Percentiles rank a stretch among this genome's conserved stretches.
These are phyloP conservation scores for Soucietia sequanensis DNA, from an alignment of 805 yeast species.

Conservation along the genomic window DNA sequence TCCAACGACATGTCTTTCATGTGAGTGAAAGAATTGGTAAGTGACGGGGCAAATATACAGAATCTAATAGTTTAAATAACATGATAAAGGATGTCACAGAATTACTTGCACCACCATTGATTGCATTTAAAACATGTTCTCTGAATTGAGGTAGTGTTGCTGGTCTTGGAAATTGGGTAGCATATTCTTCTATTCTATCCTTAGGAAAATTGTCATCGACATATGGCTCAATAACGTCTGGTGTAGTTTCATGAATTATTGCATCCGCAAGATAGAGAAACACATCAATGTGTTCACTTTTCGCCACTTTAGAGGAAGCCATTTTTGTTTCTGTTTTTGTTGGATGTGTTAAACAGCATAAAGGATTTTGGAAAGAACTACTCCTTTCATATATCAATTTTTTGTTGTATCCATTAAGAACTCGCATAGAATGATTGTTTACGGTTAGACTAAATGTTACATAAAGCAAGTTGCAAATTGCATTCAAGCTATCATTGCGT, in stretches of 20 bases:
- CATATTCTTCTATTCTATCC: conserved; percentile 29
- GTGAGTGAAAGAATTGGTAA: conserved; percentile 33
- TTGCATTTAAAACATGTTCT: conserved; percentile 11
- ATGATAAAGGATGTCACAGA: conserved; percentile 23
- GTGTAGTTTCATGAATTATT: conserved; percentile 30
- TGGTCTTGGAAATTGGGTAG: conserved; percentile 22
- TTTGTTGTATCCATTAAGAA: too few species aligned
- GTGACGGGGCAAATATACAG: conserved; percentile 27
- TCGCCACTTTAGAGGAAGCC: too few species aligned
- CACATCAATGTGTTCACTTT: conserved; percentile 24
- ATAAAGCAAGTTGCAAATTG: too few species aligned
- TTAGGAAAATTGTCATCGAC: conserved; percentile 26
- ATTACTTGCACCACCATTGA: conserved; percentile 12
- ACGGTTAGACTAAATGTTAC: too few species aligned
- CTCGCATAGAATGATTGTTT: too few species aligned
- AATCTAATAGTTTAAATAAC: conserved; percentile 26
- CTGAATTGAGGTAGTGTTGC: conserved; percentile 27
- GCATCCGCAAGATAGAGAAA: conserved; percentile 34
- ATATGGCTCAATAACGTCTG: conserved; percentile 23
- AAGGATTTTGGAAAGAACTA: too few species aligned
- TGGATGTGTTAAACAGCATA: too few species aligned
- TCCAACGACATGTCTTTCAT: conserved; percentile 33
- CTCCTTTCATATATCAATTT: too few species aligned
- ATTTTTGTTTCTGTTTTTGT: too few species aligned
- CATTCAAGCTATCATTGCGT: too few species aligned